Conservation (phyloP, 1,284 basidiomycete genomes). For the Baeospora myosura region DNA sequence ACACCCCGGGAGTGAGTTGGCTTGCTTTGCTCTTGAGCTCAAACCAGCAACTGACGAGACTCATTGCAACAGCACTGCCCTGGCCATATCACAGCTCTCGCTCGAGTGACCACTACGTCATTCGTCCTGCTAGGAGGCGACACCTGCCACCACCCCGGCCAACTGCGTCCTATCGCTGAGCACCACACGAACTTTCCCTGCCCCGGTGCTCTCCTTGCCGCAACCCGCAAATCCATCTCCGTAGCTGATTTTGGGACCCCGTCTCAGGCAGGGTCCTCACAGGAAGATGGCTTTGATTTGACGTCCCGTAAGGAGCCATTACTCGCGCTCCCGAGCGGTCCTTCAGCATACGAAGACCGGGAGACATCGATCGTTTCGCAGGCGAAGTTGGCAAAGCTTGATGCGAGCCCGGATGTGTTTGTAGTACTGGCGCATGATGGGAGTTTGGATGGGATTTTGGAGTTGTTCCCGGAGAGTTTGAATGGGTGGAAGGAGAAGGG, state of each 20-base stretch:
- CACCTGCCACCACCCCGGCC: constrained; percentile 17
- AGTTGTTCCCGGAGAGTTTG: constrained; percentile 12
- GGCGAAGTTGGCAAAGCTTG: constrained; percentile 13
- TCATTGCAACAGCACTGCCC: constrained; percentile 1
- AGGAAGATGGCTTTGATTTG: constrained; percentile 7
- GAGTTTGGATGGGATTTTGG: constrained; percentile 9
- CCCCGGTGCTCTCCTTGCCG: constrained; percentile 11
- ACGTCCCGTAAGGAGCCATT: constrained; percentile 10
- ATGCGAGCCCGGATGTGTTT: constrained; percentile 16
- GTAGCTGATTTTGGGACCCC: constrained; percentile 9
- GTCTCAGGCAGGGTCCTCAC: too few relatives aligned
- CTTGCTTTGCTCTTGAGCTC: too few relatives aligned
- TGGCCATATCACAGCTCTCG: constrained; percentile 17
- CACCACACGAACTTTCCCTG: constrained; percentile 13
- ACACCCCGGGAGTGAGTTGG: constrained; percentile 13
- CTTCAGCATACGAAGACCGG: constrained; percentile 5
- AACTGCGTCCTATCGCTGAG: constrained; percentile 14
- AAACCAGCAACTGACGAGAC: neutral
- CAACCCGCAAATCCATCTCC: constrained; percentile 11
- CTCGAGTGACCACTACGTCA: constrained; percentile 16
- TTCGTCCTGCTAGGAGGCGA: constrained; percentile 19
- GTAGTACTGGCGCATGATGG: constrained; percentile 17
- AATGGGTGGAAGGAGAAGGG: constrained; percentile 18
- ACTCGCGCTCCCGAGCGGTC: constrained; percentile 7
- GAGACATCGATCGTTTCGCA: neutral